phyloP scores from a whole-genome alignment of 805 yeast species.

The Zygoascus biomembranicola region DNA sequence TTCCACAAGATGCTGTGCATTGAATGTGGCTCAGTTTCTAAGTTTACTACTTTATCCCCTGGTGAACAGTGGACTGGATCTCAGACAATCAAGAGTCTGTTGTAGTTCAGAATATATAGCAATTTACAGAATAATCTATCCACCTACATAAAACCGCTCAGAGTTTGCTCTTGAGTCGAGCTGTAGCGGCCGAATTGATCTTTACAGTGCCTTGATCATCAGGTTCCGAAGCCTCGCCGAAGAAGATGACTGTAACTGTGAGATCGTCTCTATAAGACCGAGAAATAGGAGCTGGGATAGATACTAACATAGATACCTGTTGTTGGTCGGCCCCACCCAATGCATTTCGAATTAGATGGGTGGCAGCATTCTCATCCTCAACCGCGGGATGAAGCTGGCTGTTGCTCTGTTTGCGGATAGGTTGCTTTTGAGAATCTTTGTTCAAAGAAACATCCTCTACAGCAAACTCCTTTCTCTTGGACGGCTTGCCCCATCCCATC shows the following conservation, averaged over 20 bases:
- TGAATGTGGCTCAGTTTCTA: constrained; percentile 85
- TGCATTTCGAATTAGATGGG: constrained; percentile 91
- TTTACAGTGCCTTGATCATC: constrained; percentile 22
- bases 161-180: constrained; percentile 4
- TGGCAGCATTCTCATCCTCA: constrained; percentile 83
- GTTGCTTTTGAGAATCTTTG: constrained; percentile 53
- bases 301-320: constrained; percentile 77
- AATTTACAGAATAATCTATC: neutral
- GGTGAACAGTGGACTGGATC: constrained; percentile 35
- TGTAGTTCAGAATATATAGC: neutral
- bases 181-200: constrained; percentile 25
- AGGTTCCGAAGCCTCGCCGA: constrained; percentile 41
- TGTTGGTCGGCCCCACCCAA: constrained; percentile 83
- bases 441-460: constrained; percentile 36
- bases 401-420: constrained; percentile 44
- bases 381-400: constrained; percentile 28
- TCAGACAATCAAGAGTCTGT: constrained; percentile 3
- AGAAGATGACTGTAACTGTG: constrained; percentile 92
- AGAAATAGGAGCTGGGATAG: constrained; percentile 86
- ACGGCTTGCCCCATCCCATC: neutral
- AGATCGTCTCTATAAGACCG: constrained; percentile 92
- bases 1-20: constrained; percentile 85
- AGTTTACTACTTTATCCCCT: constrained; percentile 55
- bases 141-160: neutral
- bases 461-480: constrained; percentile 6